Conservation (phyloP, 371 early-diverging fungal genomes). For the Actinomucor elegans region DNA sequence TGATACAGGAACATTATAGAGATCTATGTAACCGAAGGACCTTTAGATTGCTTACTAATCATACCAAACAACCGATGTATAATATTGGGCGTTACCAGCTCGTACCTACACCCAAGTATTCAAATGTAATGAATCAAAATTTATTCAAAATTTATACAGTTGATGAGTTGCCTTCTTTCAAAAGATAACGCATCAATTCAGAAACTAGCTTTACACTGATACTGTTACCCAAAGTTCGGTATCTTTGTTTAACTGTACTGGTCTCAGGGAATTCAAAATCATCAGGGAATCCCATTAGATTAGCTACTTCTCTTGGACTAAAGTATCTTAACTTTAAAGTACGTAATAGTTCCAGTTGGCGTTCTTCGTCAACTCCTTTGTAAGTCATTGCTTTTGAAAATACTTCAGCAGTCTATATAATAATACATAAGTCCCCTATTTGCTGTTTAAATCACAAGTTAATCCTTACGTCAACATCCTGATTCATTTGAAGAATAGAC, state of each 20-base stretch:
- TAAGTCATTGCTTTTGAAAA: slow-evolving; percentile 26
- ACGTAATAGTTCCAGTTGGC: slow-evolving; percentile 29
- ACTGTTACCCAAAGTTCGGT: slow-evolving; percentile 68
- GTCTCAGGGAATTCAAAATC: slow-evolving; percentile 54
- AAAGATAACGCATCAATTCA: slow-evolving; percentile 52
- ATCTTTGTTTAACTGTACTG: slow-evolving; percentile 60
- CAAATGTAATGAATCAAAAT: too few relatives aligned
- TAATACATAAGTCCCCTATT: neutral
- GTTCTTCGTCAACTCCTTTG: slow-evolving; percentile 27
- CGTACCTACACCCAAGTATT: too few relatives aligned
- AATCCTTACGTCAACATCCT: slow-evolving; percentile 46
- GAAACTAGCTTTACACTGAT: slow-evolving; percentile 67
- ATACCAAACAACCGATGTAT: too few relatives aligned
- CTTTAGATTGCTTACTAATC: too few relatives aligned
- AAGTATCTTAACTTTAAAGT: slow-evolving; percentile 71
- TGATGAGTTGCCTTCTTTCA: slow-evolving; percentile 42
- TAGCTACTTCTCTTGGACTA: slow-evolving; percentile 74
- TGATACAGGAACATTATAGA: too few relatives aligned
- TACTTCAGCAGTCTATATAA: slow-evolving; percentile 19
- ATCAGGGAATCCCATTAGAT: slow-evolving; percentile 79
- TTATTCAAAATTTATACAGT: too few relatives aligned
- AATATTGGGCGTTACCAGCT: too few relatives aligned
- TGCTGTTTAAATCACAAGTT: too few relatives aligned
- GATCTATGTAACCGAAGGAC: too few relatives aligned
- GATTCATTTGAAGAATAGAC: slow-evolving; percentile 63